Evolutionary conservation across 139 green algal genomes (phyloP).

Genomic region (Raphidocelis subcapitata): DNA sequence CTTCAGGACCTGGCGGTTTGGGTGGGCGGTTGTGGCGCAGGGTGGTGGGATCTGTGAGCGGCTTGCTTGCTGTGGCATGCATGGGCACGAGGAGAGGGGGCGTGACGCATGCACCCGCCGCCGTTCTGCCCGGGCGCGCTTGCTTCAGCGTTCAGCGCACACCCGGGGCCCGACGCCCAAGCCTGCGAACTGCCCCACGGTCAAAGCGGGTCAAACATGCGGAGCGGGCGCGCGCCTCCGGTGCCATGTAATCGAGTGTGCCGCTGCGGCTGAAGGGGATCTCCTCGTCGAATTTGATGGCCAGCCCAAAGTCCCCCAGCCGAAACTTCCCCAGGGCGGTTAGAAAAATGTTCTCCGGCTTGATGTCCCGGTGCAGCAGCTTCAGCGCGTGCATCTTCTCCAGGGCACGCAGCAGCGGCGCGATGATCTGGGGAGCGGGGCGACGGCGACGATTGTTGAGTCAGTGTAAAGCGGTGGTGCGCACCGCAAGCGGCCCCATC

Average conservation of each 20-base stretch:
- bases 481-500: background rate
- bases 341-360: conserved; percentile 90
- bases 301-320: conserved; percentile 81
- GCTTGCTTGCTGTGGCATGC: background rate
- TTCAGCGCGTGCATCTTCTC: conserved; percentile 57
- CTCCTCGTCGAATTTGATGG: conserved; percentile 67
- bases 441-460: no score
- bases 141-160: no score
- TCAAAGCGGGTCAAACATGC: no score
- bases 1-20: conserved; percentile 51
- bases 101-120: background rate
- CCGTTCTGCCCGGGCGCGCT: no score
- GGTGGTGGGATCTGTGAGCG: background rate
- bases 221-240: no score
- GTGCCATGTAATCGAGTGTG: conserved; percentile 82
- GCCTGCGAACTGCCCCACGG: no score
- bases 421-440: conserved; percentile 58
- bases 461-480: no score
- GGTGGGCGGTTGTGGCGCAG: no score
- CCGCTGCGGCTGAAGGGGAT: conserved; percentile 73
- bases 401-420: conserved; percentile 76
- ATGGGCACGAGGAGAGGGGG: background rate
- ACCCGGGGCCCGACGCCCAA: no score
- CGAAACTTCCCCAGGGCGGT: conserved; percentile 41
- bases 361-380: conserved; percentile 77